These are phyloP conservation scores for Usnea hakonensis DNA, from an alignment of 495 filamentous ascomycete species.

Conservation along the genomic window DNA sequence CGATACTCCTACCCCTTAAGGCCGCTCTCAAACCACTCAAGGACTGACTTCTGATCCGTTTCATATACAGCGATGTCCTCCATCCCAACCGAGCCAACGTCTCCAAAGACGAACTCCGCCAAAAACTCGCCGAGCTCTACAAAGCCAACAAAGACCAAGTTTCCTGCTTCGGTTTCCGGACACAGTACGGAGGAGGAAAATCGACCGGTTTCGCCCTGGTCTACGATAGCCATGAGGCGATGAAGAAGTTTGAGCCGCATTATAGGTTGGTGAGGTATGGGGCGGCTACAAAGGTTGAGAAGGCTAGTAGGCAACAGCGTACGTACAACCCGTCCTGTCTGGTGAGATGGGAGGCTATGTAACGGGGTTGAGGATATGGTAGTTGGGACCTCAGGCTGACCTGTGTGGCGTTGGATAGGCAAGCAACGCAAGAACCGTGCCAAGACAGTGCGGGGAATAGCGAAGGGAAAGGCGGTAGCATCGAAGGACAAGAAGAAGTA, in stretches of 20 bases:
- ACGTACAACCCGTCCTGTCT: slow-evolving; percentile 43
- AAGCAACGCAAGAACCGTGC: slow-evolving; percentile 99
- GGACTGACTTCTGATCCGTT: neutral
- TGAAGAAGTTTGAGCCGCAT: slow-evolving; percentile 99
- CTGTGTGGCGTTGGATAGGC: slow-evolving; percentile 50
- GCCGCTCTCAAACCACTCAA: too few relatives aligned
- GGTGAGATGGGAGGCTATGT: neutral
- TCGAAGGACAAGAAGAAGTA: slow-evolving; percentile 68
- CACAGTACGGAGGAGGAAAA: slow-evolving; percentile 99
- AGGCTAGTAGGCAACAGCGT: slow-evolving; percentile 96
- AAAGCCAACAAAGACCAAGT: slow-evolving; percentile 95
- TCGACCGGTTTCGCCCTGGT: slow-evolving; percentile 97
- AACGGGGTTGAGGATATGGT: neutral
- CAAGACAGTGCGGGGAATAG: slow-evolving; percentile 95
- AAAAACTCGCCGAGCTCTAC: slow-evolving; percentile 91
- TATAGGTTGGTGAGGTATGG: slow-evolving; percentile 93
- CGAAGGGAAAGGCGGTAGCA: slow-evolving; percentile 75
- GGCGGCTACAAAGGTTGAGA: slow-evolving; percentile 86
- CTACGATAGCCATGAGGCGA: slow-evolving; percentile 92
- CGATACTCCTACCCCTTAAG: slow-evolving; percentile 14
- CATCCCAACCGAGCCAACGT: slow-evolving; percentile 97
- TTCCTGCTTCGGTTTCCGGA: slow-evolving; percentile 95
- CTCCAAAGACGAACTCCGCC: slow-evolving; percentile 95
- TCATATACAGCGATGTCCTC: slow-evolving; percentile 77
- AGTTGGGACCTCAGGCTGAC: neutral